Evolutionary conservation across 345 rosid genomes (phyloP), one percentile per base, ranked within the genome.

Genomic region (Psidium guajava): DNA sequence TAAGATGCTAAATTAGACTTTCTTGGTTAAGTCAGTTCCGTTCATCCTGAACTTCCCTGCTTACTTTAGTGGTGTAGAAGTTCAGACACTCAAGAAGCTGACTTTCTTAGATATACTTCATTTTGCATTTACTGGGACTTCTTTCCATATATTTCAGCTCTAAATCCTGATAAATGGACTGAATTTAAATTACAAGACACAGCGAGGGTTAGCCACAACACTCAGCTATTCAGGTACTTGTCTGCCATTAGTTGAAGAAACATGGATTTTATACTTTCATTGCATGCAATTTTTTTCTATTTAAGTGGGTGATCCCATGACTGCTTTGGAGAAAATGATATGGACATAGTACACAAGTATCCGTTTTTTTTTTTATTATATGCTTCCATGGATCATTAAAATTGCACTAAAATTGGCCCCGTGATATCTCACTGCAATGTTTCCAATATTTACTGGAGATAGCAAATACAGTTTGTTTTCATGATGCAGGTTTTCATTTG

Each of bases 121-220:
- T 52, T 54, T 51, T 6, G 27, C 9, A 1, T 81, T 89, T 24
- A 85, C 27, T n/a, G 61, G 47, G 75, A 52, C 82, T n/a, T 61
- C 24, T 87, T 86, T 86, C 84, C 42, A 82, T 6, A 81, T 59
- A 74, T 89, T 88, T 86, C 91, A 94, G 98, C 99, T 87, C 93
- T 96, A 82, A 94, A 93, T 84, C 94, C 99, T 20, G 93, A 96
- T 87, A 94, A 95, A 86, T 96, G 99, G 99, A 91, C 91, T 91
- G 98, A 91, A 90, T 96, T 96, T 87, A 96, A 94, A 91, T 92
- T 96, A 85, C 98, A 94, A 90, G 99, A 96, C 87, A 94, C 98
- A 73, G 99, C 97, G 47, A 92, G 94, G 85, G 99, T 96, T 89
- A 96, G 96, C 91, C 98, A 96, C 87, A 94, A 96, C 89, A 86